Evolutionary conservation across 1,284 basidiomycete species (phyloP).

Genomic region (Prillingera fragicola): DNA sequence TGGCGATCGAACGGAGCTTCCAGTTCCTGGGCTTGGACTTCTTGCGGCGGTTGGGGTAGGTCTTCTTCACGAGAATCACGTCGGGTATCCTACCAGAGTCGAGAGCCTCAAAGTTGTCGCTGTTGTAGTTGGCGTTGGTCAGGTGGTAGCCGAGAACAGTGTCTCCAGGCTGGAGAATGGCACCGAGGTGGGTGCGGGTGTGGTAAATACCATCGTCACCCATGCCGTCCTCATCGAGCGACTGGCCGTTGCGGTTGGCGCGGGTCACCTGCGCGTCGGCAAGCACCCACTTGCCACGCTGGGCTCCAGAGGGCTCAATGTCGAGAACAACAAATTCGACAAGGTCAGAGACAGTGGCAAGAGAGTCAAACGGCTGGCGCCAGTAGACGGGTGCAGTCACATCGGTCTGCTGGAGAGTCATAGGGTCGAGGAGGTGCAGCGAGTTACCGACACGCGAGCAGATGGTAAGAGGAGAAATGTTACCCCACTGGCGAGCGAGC

Average conservation of each 20-base stretch:
- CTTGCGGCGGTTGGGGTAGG: conserved; percentile 90
- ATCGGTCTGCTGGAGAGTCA: conserved; percentile 78
- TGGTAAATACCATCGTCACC: conserved; percentile 77
- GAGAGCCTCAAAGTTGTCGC: conserved; percentile 72
- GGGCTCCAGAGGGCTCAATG: conserved; percentile 71
- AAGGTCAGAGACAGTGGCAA: conserved; percentile 77
- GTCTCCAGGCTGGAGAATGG: conserved; percentile 92
- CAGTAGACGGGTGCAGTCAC: conserved; percentile 79
- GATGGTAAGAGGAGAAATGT: conserved; percentile 79
- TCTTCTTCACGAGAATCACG: conserved; percentile 89
- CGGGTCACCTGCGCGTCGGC: conserved; percentile 94
- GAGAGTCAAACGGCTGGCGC: conserved; percentile 77
- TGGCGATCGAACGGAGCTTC: conserved; percentile 89
- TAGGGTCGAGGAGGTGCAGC: conserved; percentile 82
- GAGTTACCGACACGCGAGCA: conserved; percentile 90
- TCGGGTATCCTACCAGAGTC: conserved; percentile 75
- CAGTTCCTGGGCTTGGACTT: conserved; percentile 80
- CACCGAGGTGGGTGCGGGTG: conserved; percentile 92
- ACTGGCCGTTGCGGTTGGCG: conserved; percentile 55
- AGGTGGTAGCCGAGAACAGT: conserved; percentile 87
- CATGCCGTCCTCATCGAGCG: conserved; percentile 47
- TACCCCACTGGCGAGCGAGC: conserved; percentile 73
- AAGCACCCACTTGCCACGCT: conserved; percentile 69
- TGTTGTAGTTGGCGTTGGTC: conserved; percentile 87
- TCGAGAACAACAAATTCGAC: conserved; percentile 95